A percentile compares a stretch with the other conserved stretches of the same genome.
Conservation (phyloP, 768 basidiomycete species). For the Tylopilus intermedius region DNA sequence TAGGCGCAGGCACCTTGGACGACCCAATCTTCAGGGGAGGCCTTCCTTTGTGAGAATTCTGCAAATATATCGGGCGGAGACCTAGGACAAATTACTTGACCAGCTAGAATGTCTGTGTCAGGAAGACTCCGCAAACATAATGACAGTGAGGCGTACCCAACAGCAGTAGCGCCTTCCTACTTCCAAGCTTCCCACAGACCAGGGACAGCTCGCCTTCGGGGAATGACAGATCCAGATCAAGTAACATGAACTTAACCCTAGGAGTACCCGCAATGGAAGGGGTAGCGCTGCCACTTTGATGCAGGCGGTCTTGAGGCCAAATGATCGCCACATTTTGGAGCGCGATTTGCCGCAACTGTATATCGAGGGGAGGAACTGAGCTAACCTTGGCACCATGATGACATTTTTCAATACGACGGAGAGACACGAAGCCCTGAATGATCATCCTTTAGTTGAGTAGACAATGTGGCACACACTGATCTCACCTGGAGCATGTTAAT, state of each 20-base stretch:
- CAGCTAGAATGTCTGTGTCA: conserved; percentile 49
- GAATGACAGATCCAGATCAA: conserved; percentile 75
- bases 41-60: conserved; percentile 40
- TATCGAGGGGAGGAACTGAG: conserved; percentile 50
- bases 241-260: conserved; percentile 69
- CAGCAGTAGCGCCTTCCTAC: conserved; percentile 84
- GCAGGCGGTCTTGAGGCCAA: conserved; percentile 76
- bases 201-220: conserved; percentile 75
- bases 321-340: conserved; percentile 84
- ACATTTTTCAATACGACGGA: conserved; percentile 90
- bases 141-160: conserved; percentile 38
- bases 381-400: conserved; percentile 69
- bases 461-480: background rate
- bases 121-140: background rate
- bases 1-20: conserved; percentile 78
- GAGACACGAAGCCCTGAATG: conserved; percentile 67
- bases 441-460: background rate
- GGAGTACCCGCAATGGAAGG: conserved; percentile 68
- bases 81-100: conserved; percentile 77
- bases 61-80: conserved; percentile 80
- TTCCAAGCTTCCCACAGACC: conserved; percentile 85
- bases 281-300: conserved; percentile 38
- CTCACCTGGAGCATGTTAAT: conserved; percentile 81
- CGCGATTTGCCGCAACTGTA: conserved; percentile 57
- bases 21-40: conserved; percentile 64